Conservation (phyloP, 2,329 filamentous ascomycete species). For the Chlorencoelia australis region DNA sequence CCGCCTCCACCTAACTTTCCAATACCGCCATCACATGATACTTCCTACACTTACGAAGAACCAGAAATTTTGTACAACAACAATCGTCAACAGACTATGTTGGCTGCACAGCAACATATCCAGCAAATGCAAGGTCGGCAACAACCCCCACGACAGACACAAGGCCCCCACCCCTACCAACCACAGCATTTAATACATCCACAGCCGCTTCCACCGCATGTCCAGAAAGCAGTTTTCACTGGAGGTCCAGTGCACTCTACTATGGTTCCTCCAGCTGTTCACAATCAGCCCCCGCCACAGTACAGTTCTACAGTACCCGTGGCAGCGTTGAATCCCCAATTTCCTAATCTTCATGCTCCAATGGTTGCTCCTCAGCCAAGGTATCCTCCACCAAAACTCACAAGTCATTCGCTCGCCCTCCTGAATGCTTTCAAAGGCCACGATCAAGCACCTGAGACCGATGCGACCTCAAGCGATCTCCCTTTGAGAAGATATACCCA, state of each 20-base stretch:
- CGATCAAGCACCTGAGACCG: constrained; percentile 13
- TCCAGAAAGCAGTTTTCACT: constrained; percentile 43
- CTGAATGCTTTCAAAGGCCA: constrained; percentile 35
- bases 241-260: constrained; percentile 25
- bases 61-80: constrained; percentile 6
- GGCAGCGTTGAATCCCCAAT: constrained; percentile 17
- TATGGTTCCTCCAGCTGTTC: constrained; percentile 24
- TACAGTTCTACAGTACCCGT: constrained; percentile 7
- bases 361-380: constrained; percentile 19
- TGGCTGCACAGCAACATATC: constrained; percentile 7
- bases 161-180: constrained; percentile 21
- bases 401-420: constrained; percentile 34
- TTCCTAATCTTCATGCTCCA: constrained; percentile 20
- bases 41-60: constrained; percentile 2
- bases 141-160: constrained; percentile 15
- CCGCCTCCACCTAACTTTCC: constrained; percentile 40
- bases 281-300: constrained; percentile 12
- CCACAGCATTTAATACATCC: constrained; percentile 27
- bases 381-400: constrained; percentile 27
- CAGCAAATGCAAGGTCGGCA: constrained; percentile 10
- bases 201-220: constrained; percentile 38
- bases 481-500: constrained; percentile 13
- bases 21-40: constrained; percentile 26
- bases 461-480: constrained; percentile 9
- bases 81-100: constrained; percentile 6